Evolutionary conservation across 2,329 filamentous ascomycete species (phyloP), one percentile per base, ranked within the genome.

Genomic region (Xylaria sp.): DNA sequence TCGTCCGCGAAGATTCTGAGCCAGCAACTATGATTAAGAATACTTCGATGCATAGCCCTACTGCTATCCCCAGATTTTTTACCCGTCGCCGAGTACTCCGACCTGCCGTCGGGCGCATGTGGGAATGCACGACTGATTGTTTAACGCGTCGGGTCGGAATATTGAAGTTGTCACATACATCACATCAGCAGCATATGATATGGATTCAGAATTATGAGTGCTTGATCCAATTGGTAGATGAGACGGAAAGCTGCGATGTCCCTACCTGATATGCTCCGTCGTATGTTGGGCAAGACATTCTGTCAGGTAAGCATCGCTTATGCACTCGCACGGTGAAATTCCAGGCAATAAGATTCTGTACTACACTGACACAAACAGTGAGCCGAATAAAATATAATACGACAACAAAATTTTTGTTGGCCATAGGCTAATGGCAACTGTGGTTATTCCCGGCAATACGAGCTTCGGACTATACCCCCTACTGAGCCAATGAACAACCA

Each of bases 201-300:
- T 52, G 55, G 23, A 62, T 48, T 20, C 13, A 5, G 7, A 49
- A 48, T 18, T 43, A n/a, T 5, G 28, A 62, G 20, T 41, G 36
- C 18, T 58, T 49, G 31, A 63, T 64, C 67, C 62, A 59, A 70
- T 70, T 68, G 62, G 62, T 52, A 52, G 23, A 52, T 18, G 6
- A 25, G 13, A 51, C n/a, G 20, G 48, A 36, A 56, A 61, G 2
- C 62, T 33, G 63, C 33, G 23, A 57, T 62, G 6, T 15, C 8
- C 15, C 49, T n/a, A 13, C 25, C 39, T 23, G 10, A 48, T 59
- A 33, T 48, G 13, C 46, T 2, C 33, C 33, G 25, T 51, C 41
- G n/a, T 28, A 48, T 55, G 13, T 12, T 58, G 18, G 46, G 56
- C 56, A 49, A 61, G 46, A 64, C 56, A 64, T 49, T 28, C 25